Evolutionary conservation across 805 yeast species (phyloP), one percentile per base, ranked within the genome.

Genomic region (Kodamaea jinghongensis): DNA sequence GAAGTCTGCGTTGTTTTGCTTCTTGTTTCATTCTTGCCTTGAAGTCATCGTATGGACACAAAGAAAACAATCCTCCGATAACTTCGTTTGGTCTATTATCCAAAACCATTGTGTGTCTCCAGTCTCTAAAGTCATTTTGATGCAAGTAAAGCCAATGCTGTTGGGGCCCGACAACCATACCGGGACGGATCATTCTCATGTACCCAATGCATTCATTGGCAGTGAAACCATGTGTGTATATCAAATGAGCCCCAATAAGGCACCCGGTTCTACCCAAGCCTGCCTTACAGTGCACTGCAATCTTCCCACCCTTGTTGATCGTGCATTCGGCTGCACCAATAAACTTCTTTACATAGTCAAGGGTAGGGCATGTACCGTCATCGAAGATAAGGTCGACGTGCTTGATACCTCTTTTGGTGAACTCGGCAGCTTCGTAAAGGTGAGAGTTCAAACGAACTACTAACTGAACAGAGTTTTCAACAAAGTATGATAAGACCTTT

Each of bases 161-260:
- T 63, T 93, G 99, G 2, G 99, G 99, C 0, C 99, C 99, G 22
- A 93, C 99, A n/a, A 93, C 97, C 99, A 93, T 93, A 30, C 99
- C 99, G 0, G 99, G 99, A 50, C 99, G 78, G 47, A 93, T 75
- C 78, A 93, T 86, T 60, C 99, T 76, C 91, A 93, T 86, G 58
- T 89, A 93, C 1, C 91, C 96, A 52, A 93, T 93, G 62, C 96
- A 93, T 63, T 93, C 99, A 58, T 78, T 85, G 2, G 99, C 99
- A 4, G 98, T 93, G 58, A 93, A 93, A 0, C 97, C 97, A 60
- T 91, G 93, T 2, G 96, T 88, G 59, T 93, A 93, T 36, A 93
- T 93, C 49, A 93, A 71, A 62, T 91, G 96, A 0, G 99, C 99
- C 5, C 99, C 99, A 48, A 93, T 93, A 36, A 93, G 74, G 65